Evolutionary conservation across 2,329 filamentous ascomycete genomes (phyloP), one percentile per base, ranked within the genome.

Genomic region (Talaromyces sp.): DNA sequence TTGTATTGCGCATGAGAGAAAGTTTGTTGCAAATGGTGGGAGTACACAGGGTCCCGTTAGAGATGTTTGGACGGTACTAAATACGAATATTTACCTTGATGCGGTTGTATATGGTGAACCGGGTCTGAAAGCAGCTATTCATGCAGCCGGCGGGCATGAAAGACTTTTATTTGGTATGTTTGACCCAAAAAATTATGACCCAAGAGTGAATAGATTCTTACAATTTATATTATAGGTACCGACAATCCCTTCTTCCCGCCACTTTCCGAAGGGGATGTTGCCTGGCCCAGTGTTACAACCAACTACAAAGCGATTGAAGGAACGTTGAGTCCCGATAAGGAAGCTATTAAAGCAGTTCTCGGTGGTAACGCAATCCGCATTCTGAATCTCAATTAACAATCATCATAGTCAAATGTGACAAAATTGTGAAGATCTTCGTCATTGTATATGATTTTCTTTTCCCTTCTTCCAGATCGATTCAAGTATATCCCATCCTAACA

Each of bases 1-100:
- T 68, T 96, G 91, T 69, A 85, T 96, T 55, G 73, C 84, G 59
- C 92, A 96, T 74, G 91, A 96, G 68, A 87, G 84, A 0, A 85
- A 91, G 68, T 80, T 95, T 39, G 83, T 87, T 57, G 77, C 80
- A 1, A 81, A 85, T 60, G 87, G 86, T 9, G 86, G 60, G 66
- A 82, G 69, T 81, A 58, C 85, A 78, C 84, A 73, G 80, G 76
- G 80, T 77, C 76, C 88, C 36, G 77, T 77, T 64, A 75, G 80
- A 56, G 79, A 78, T 56, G 72, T 88, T 0, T 87, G 84, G 85
- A 84, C 87, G 65, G 76, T 88, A 2, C 63, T 88, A 63, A 83
- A 82, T 66, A 86, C 84, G 62, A 94, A 96, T 75, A 83, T 96
- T 46, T 94, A 91, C 69, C 81, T 97, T 1, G 91, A 96, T 73